A percentile compares a stretch with the other conserved stretches of the same genome.
These are phyloP conservation scores for Cyanidioschyzon merolae DNA, from an alignment of 23 red algal genomes.

Conservation along the genomic window DNA sequence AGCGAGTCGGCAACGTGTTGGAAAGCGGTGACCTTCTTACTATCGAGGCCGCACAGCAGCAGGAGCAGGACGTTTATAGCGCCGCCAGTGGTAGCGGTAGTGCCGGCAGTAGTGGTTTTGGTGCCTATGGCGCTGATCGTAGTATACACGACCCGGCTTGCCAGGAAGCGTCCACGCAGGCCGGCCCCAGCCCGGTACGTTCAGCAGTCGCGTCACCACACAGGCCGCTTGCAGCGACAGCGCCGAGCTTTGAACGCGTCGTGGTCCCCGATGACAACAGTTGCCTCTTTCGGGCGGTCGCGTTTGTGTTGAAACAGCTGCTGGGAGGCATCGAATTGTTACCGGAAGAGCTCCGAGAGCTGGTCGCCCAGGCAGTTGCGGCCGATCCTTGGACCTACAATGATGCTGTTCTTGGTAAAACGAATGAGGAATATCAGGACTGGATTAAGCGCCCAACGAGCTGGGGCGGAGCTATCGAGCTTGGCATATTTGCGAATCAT, in stretches of 20 bases:
- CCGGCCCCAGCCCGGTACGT: background rate
- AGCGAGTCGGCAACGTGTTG: background rate
- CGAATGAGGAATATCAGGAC: conserved; percentile 37
- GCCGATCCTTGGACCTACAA: conserved; percentile 43
- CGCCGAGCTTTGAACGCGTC: conserved; percentile 24
- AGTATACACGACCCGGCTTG: too few species aligned
- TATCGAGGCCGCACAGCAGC: background rate
- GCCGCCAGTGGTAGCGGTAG: background rate
- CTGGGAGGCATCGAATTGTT: conserved; percentile 5
- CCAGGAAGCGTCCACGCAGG: background rate
- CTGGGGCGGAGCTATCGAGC: conserved; percentile 97
- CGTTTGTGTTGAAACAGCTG: background rate
- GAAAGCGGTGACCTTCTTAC: background rate
- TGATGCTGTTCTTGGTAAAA: conserved; percentile 40
- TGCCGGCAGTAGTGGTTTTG: background rate
- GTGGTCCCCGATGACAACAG: conserved; percentile 95
- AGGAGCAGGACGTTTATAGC: background rate
- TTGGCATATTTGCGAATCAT: conserved; percentile 43
- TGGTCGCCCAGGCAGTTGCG: conserved; percentile 35
- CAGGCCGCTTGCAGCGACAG: background rate
- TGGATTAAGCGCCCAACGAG: conserved; percentile 71
- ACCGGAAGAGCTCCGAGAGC: conserved; percentile 26
- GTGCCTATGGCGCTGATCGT: too few species aligned
- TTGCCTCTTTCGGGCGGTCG: conserved; percentile 76
- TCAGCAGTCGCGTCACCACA: background rate